These are phyloP conservation scores for Debaryomycetaceae sp. DNA, from an alignment of 1,139 yeast genomes.

Conservation along the genomic window DNA sequence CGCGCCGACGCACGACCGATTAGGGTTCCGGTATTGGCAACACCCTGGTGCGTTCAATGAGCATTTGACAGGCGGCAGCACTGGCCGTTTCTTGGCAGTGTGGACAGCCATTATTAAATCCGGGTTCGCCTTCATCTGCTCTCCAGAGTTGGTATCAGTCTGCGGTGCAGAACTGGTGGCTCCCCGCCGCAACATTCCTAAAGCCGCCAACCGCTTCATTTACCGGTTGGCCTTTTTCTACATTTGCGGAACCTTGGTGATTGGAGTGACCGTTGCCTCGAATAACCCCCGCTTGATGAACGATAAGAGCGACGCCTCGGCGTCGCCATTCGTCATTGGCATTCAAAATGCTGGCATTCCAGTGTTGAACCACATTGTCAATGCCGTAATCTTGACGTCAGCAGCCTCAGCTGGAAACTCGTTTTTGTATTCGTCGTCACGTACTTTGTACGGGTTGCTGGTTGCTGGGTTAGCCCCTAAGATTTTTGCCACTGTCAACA, in stretches of 20 bases:
- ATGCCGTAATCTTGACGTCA: slow-evolving; percentile 63
- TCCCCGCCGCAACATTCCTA: slow-evolving; percentile 44
- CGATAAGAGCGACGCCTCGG: slow-evolving; percentile 38
- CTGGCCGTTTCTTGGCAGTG: slow-evolving; percentile 48
- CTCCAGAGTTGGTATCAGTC: slow-evolving; percentile 37
- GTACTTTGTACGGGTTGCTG: slow-evolving; percentile 63
- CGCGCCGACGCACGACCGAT: slow-evolving; percentile 55
- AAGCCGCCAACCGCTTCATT: slow-evolving; percentile 44
- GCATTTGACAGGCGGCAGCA: slow-evolving; percentile 45
- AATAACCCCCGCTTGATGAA: slow-evolving; percentile 29
- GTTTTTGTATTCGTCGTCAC: slow-evolving; percentile 65
- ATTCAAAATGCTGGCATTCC: slow-evolving; percentile 57
- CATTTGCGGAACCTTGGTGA: slow-evolving; percentile 40
- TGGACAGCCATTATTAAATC: slow-evolving; percentile 40
- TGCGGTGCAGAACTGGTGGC: slow-evolving; percentile 40
- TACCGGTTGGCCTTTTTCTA: slow-evolving; percentile 47
- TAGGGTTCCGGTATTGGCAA: slow-evolving; percentile 64
- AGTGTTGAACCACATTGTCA: slow-evolving; percentile 61
- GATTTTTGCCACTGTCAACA: slow-evolving; percentile 52
- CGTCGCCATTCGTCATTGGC: slow-evolving; percentile 49
- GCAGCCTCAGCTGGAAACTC: slow-evolving; percentile 74
- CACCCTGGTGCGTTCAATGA: slow-evolving; percentile 51
- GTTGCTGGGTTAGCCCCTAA: slow-evolving; percentile 61
- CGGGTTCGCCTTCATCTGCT: slow-evolving; percentile 38
- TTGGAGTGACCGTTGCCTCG: slow-evolving; percentile 42